Base-by-base conservation (phyloP, 176 grass and related monocot species). In the Raddia guianensis region DNA sequence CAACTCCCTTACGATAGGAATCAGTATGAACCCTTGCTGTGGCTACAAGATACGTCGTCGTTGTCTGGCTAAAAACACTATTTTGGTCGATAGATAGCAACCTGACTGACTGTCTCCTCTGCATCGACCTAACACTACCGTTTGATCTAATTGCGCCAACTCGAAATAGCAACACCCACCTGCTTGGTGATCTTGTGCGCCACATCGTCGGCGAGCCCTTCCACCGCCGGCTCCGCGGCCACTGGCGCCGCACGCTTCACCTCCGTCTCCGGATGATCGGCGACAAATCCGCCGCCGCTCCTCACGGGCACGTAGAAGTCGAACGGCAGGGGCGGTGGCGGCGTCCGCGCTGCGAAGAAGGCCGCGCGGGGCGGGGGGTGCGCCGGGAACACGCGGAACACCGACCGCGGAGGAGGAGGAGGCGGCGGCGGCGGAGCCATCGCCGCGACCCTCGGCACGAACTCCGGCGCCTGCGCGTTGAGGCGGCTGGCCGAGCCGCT, bases 161-260 rank as follows among this genome's bases (percentile, higher is more conserved):
- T 3, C 3, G 35, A 7, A 55, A 75, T 40, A 89, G 59, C 4
- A 42, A 10, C 35, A 76, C 75, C 76, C 2, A 92, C 94, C 94
- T 97, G 94, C 78, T 97, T 97, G 16, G 84, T 91, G 61, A 97
- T 91, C 86, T 97, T 97, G 63, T 88, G 89, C 58, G 87, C 65
- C 70, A 97, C 86, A 20, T 97, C 94, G 52, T 91, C 84, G 7
- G 87, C 53, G 11, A 91, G 63, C 68, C 77, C 83, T 11, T 93
- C 91, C 40, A 74, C 84, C 49, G 72, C 57, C 42, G 82, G 86
- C 33, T 85, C 84, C 6, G 20, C 64, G 48, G 52, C 69, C 35
- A 11, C 32, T 5, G 86, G 54, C 14, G 70, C 51, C 47, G 64
- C 51, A 57, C 66, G 49, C 20, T 82, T 83, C 56, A 55, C 47